A percentile compares a stretch with the other conserved stretches of the same genome.
Evolutionary conservation across 2,329 filamentous ascomycete genomes (phyloP).

Genomic region (Venturia carpophila): DNA sequence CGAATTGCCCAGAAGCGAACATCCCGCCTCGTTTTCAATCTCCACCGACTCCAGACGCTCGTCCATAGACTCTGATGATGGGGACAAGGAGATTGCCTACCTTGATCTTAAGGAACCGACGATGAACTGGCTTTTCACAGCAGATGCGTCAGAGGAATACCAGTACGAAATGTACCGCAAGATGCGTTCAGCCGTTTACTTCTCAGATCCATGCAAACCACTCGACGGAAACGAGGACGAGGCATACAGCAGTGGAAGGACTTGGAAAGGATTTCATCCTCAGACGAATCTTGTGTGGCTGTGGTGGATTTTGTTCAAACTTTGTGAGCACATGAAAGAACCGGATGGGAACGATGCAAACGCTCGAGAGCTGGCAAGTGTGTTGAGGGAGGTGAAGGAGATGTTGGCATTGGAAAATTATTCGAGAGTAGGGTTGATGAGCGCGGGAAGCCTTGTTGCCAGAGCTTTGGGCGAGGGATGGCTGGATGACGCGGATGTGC

Average conservation of each 20-base stretch:
- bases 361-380: neutral
- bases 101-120: constrained; percentile 20
- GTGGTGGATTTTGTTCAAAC: constrained; percentile 50
- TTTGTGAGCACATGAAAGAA: constrained; percentile 35
- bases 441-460: constrained; percentile 17
- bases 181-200: constrained; percentile 41
- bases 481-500: constrained; percentile 20
- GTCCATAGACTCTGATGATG: constrained; percentile 19
- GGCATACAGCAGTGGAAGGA: constrained; percentile 20
- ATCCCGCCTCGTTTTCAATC: neutral
- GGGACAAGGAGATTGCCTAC: constrained; percentile 33
- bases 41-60: neutral
- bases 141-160: constrained; percentile 41
- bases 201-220: constrained; percentile 36
- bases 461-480: constrained; percentile 19
- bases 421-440: constrained; percentile 7
- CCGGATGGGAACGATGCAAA: neutral
- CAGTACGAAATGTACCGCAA: constrained; percentile 51
- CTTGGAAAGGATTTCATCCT: constrained; percentile 50
- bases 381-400: constrained; percentile 6
- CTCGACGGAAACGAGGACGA: constrained; percentile 28
- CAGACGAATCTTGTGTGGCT: constrained; percentile 58
- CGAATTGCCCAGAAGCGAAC: constrained; percentile 31
- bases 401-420: constrained; percentile 1
- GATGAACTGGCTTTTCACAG: constrained; percentile 34